Evolutionary conservation across 345 rosid genomes (phyloP), one percentile per base, ranked within the genome.

Genomic region (Fremontodendron californicum): DNA sequence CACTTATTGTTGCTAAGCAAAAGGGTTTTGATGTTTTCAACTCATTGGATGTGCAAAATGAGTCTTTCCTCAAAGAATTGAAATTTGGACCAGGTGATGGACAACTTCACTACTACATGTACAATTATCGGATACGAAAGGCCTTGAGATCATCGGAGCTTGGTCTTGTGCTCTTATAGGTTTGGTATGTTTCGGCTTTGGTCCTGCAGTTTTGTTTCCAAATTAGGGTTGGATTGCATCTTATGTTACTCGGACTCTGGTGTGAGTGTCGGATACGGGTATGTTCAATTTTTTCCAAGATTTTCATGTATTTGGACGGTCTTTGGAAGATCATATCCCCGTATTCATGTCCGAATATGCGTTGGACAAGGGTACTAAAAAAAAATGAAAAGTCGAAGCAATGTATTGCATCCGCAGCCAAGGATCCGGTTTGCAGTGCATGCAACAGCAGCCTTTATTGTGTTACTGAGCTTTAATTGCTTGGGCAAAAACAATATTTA

Each of bases 31-130:
- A 94, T 23, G 97, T 94, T 42, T 92, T 94, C 81, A 94, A 94
- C 51, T 92, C 98, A 0, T 74, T 94, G 84, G 94, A 94, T 77
- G 92, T 94, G 98, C 88, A 90, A 19, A 94, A 94, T 11, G 96
- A 92, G 77, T 81, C 88, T 27, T 92, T 94, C 79, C 85, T 94
- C 87, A 94, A 88, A 76, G 97, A 91, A 55, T 82, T 94, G 84
- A 94, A 94, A 84, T 94, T 92, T 67, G 96, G 97, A 12, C 97
- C 97, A 10, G 96, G 97, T 60, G 94, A 90, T 82, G 97, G 98
- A 45, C 93, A 94, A 68, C 96, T 92, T 69, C 98, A 91, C 82
- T 92, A 92, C 80, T 92, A 94, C 76, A 90, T 92, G 61, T 94
- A 91, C 16, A 94, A 94, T 69, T 92, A 92, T 73, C 91, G 94